These are phyloP conservation scores for Cymodocea nodosa DNA, from an alignment of 116 monocot species.

Conservation along the genomic window DNA sequence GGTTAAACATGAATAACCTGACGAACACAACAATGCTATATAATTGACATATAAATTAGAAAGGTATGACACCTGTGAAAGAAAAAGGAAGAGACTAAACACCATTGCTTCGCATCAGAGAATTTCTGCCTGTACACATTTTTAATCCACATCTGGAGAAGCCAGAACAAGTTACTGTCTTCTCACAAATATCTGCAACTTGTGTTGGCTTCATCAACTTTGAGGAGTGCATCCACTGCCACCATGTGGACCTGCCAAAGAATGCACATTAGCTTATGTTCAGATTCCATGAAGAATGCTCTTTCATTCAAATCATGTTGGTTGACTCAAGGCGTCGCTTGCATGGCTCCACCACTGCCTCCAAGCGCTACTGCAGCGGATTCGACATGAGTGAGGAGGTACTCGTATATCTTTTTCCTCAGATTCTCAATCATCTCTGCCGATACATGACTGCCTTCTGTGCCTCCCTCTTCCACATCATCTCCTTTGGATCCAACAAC, in stretches of 20 bases:
- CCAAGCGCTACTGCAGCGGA: conserved; percentile 65
- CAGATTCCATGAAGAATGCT: background rate
- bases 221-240: background rate
- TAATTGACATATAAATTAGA: background rate
- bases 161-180: background rate
- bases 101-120: background rate
- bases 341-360: background rate
- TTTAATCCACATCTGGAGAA: background rate
- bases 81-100: background rate
- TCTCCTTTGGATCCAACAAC: conserved; percentile 5
- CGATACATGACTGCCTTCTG: conserved; percentile 15
- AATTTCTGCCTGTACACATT: background rate
- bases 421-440: conserved; percentile 52
- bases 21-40: background rate
- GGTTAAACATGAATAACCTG: background rate
- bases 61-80: conserved; percentile 1
- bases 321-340: conserved; percentile 1
- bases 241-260: background rate
- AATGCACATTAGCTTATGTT: background rate
- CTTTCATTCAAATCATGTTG: conserved; percentile 6
- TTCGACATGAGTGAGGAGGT: conserved; percentile 78
- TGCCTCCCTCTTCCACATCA: conserved; percentile 3
- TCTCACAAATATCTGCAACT: background rate
- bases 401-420: conserved; percentile 93
- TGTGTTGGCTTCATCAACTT: background rate